Evolutionary conservation across 345 rosid species (phyloP).

Genomic region (Draba incana): DNA sequence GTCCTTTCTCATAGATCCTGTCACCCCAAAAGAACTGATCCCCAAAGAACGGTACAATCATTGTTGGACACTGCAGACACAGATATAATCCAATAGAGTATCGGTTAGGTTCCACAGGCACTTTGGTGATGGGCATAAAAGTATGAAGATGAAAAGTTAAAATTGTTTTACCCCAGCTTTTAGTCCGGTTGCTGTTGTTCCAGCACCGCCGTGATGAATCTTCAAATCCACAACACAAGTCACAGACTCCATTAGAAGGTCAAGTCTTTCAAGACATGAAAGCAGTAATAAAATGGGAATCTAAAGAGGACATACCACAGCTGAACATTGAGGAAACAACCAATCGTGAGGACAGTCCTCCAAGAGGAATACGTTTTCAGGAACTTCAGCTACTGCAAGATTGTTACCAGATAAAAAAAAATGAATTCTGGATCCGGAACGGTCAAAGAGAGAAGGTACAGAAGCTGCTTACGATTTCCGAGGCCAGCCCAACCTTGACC

Average conservation of each 20-base stretch:
- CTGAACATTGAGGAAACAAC: constrained; percentile 97
- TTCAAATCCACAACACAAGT: constrained; percentile 40
- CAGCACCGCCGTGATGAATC: constrained; percentile 99
- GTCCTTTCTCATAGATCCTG: constrained; percentile 63
- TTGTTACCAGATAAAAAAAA: background rate
- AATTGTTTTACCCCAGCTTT: constrained; percentile 77
- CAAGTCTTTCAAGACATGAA: background rate
- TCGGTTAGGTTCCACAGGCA: background rate
- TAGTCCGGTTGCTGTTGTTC: constrained; percentile 96
- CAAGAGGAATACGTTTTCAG: constrained; percentile 68
- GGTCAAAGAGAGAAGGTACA: constrained; percentile 10
- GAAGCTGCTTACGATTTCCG: constrained; percentile 68
- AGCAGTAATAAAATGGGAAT: background rate
- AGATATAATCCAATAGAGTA: background rate
- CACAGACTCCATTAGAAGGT: constrained; percentile 10
- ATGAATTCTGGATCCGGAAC: background rate
- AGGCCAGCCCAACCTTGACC: constrained; percentile 97
- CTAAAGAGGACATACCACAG: constrained; percentile 65
- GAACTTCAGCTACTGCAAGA: constrained; percentile 71
- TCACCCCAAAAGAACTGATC: constrained; percentile 99
- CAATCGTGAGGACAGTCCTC: constrained; percentile 99
- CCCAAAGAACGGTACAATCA: constrained; percentile 95
- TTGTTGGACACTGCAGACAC: constrained; percentile 83
- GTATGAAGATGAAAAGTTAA: background rate
- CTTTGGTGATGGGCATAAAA: constrained; percentile 1